These are phyloP conservation scores for Ceratopteris richardii DNA, from an alignment of 75 land plant species.

Conservation along the genomic window DNA sequence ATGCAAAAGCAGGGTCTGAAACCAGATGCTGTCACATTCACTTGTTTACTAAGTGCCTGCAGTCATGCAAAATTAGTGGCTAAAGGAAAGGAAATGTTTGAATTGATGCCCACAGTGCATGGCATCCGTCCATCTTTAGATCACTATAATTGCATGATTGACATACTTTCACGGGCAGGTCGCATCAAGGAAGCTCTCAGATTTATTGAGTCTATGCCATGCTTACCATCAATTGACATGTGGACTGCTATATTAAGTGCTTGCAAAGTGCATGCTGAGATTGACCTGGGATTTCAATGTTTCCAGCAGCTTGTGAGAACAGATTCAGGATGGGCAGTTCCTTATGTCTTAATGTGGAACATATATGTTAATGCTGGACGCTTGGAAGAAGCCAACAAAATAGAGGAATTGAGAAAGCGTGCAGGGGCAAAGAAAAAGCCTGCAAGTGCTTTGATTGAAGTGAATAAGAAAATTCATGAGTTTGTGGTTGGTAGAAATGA, in stretches of 20 bases:
- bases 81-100: conserved; percentile 22
- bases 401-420: conserved; percentile 19
- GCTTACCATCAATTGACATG: conserved; percentile 23
- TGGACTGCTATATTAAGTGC: conserved; percentile 19
- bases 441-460: conserved; percentile 44
- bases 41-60: conserved; percentile 32
- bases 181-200: conserved; percentile 29
- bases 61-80: conserved; percentile 34
- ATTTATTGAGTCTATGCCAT: conserved; percentile 21
- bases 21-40: conserved; percentile 27
- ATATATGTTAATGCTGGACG: conserved; percentile 43
- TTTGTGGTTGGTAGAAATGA: conserved; percentile 28
- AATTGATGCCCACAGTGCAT: conserved; percentile 13
- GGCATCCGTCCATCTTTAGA: conserved; percentile 21
- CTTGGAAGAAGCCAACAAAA: conserved; percentile 34
- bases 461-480: conserved; percentile 28
- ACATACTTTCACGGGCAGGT: conserved; percentile 38
- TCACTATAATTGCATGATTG: conserved; percentile 44
- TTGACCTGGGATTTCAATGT: conserved; percentile 20
- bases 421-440: conserved; percentile 22
- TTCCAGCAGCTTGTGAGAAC: not conserved
- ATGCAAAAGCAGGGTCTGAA: conserved; percentile 8
- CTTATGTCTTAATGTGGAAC: conserved; percentile 34
- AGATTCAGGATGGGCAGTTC: conserved; percentile 4
- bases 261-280: conserved; percentile 27